Evolutionary conservation across 2,329 filamentous ascomycete species (phyloP).

Genomic region (Botrytis byssoidea): DNA sequence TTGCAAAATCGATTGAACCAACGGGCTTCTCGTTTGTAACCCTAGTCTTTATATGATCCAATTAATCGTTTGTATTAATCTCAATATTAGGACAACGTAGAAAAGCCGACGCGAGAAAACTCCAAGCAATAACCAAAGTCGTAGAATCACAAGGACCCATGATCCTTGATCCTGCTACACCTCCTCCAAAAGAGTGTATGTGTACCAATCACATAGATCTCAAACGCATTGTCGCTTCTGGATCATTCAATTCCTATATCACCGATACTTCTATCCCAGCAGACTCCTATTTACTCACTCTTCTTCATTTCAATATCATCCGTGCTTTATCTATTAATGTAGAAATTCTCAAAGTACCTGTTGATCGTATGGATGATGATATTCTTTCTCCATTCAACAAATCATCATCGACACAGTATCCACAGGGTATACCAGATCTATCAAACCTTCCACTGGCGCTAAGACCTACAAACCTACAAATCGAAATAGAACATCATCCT

Average conservation of each 20-base stretch:
- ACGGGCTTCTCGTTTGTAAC: slow-evolving; percentile 33
- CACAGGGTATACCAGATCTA: neutral
- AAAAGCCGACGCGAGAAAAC: neutral
- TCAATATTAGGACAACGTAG: slow-evolving; percentile 3
- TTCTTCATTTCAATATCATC: slow-evolving; percentile 43
- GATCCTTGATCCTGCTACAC: neutral
- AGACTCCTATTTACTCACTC: slow-evolving; percentile 37
- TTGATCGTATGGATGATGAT: slow-evolving; percentile 25
- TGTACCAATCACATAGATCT: slow-evolving; percentile 17
- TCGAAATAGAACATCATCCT: slow-evolving; percentile 43
- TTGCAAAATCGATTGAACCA: slow-evolving; percentile 36
- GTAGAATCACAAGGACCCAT: neutral
- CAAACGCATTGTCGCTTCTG: neutral
- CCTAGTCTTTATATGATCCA: too few relatives aligned
- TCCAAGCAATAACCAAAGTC: neutral
- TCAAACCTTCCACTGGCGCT: slow-evolving; percentile 30
- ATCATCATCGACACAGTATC: neutral
- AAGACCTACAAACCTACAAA: slow-evolving; percentile 43
- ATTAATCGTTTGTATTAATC: neutral
- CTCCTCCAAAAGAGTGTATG: neutral
- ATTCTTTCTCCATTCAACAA: slow-evolving; percentile 28
- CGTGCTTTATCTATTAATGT: slow-evolving; percentile 41
- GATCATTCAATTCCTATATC: slow-evolving; percentile 20
- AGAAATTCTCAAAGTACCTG: slow-evolving; percentile 33
- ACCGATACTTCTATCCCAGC: slow-evolving; percentile 21